Evolutionary conservation across 2,329 filamentous ascomycete genomes (phyloP).

Genomic region (Pseudofabraea citricarpa): DNA sequence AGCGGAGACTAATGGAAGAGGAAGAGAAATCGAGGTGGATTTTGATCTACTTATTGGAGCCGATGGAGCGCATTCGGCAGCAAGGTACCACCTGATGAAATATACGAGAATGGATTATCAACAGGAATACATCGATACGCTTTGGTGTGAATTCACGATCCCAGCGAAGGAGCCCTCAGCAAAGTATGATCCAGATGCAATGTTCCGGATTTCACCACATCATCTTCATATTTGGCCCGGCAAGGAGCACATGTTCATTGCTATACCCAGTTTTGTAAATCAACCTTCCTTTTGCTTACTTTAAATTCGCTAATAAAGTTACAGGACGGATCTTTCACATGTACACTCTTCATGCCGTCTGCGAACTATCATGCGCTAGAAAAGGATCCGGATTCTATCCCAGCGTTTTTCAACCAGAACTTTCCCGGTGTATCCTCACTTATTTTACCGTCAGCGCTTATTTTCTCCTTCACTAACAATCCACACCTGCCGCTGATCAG

Average conservation of each 20-base stretch:
- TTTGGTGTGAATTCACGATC: conserved; percentile 96
- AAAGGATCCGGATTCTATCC: conserved; percentile 51
- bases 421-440: conserved; percentile 82
- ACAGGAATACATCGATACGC: conserved; percentile 91
- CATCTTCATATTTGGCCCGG: conserved; percentile 98
- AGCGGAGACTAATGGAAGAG: conserved; percentile 9
- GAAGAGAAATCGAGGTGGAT: conserved; percentile 68
- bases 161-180: conserved; percentile 38
- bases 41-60: conserved; percentile 94
- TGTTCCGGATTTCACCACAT: conserved; percentile 80
- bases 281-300: no score
- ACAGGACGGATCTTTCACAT: conserved; percentile 89
- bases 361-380: conserved; percentile 65
- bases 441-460: conserved; percentile 63
- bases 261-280: conserved; percentile 61
- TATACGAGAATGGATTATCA: conserved; percentile 84
- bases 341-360: conserved; percentile 84
- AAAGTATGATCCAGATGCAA: conserved; percentile 30
- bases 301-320: conserved; percentile 8
- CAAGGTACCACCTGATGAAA: conserved; percentile 95
- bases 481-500: conserved; percentile 90
- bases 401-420: conserved; percentile 71
- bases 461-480: conserved; percentile 71
- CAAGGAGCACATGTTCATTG: conserved; percentile 96
- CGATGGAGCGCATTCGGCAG: conserved; percentile 89